Conservation (phyloP, 2,329 filamentous ascomycete species). For the Coleophoma cylindrospora region DNA sequence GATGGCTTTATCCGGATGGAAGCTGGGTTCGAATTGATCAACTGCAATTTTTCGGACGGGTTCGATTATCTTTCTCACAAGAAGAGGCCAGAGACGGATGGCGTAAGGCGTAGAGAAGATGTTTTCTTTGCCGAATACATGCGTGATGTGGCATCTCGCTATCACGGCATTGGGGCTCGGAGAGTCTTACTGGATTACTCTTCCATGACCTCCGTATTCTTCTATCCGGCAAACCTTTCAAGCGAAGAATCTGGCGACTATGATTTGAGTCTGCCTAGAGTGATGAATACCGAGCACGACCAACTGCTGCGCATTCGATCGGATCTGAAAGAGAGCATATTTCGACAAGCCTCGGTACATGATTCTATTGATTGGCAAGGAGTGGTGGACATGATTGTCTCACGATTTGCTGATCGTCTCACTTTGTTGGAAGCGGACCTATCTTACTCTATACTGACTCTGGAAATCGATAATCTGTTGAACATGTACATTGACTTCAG, state of each 20-base stretch:
- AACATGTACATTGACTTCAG: slow-evolving; percentile 36
- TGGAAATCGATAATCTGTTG: slow-evolving; percentile 30
- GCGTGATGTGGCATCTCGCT: slow-evolving; percentile 15
- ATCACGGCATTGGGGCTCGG: slow-evolving; percentile 33
- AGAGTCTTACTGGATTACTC: slow-evolving; percentile 11
- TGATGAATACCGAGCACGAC: slow-evolving; percentile 19
- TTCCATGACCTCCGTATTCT: slow-evolving; percentile 8
- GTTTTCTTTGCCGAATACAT: slow-evolving; percentile 3
- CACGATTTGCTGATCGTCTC: slow-evolving; percentile 4
- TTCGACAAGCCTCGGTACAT: slow-evolving; percentile 25
- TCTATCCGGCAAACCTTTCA: slow-evolving; percentile 8
- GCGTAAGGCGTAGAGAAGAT: background rate
- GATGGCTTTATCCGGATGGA: slow-evolving; percentile 64
- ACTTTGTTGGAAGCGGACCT: background rate
- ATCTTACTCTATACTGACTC: slow-evolving; percentile 25
- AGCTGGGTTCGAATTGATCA: slow-evolving; percentile 62
- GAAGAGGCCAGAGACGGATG: background rate
- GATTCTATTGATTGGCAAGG: slow-evolving; percentile 3
- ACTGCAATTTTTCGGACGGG: slow-evolving; percentile 49
- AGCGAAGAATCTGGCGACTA: background rate
- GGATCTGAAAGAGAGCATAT: slow-evolving; percentile 35
- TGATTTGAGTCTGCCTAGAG: slow-evolving; percentile 4
- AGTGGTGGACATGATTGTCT: slow-evolving; percentile 5
- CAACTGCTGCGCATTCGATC: slow-evolving; percentile 31
- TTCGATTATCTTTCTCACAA: slow-evolving; percentile 1